Conservation (phyloP, 2,329 filamentous ascomycete genomes). For the Gnomoniopsis smithogilvyi region DNA sequence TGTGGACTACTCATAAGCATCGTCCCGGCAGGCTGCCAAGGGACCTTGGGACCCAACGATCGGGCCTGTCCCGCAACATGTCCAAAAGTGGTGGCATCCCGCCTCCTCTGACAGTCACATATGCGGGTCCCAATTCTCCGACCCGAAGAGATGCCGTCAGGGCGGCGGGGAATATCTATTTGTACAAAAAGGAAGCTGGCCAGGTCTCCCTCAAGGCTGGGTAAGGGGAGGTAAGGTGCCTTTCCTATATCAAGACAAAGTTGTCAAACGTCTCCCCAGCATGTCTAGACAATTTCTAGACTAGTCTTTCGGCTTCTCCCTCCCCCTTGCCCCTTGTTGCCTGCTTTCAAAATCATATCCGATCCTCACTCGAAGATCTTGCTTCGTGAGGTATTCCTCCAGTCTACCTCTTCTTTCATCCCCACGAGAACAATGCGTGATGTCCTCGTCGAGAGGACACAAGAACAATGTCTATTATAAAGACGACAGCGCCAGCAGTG, state of each 20-base stretch:
- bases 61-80: no score
- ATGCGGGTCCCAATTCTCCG: neutral
- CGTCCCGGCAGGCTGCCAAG: neutral
- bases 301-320: neutral
- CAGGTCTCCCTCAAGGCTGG: neutral
- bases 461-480: constrained; percentile 6
- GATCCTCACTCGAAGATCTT: neutral
- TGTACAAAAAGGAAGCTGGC: constrained; percentile 9
- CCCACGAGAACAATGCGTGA: neutral
- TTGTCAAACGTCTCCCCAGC: neutral
- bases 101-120: no score
- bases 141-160: neutral
- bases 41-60: no score
- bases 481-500: constrained; percentile 8
- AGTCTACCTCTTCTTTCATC: neutral
- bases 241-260: neutral
- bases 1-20: neutral
- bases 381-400: neutral
- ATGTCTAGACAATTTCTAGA: neutral
- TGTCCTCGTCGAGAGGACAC: constrained; percentile 11
- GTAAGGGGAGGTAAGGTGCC: neutral
- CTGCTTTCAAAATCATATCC: neutral
- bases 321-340: neutral
- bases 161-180: neutral
- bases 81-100: no score